Base-by-base conservation (phyloP, 208 protist species). In the Leishmania arabica region DNA sequence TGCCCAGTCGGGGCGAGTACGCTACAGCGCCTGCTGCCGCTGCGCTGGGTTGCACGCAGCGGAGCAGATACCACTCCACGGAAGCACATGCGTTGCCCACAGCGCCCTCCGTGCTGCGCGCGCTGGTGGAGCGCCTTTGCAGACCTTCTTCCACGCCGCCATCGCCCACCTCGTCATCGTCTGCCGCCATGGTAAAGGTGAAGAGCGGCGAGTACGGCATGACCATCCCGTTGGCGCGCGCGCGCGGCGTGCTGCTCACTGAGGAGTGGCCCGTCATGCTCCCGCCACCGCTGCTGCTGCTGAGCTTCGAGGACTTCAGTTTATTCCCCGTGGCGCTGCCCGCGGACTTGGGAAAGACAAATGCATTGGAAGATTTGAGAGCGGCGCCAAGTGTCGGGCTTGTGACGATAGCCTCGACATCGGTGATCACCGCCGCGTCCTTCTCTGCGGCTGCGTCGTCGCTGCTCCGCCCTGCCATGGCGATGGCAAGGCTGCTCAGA, bases 161-260 rank as follows among this genome's bases (percentile, higher is more conserved):
- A 21, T 54, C 47, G 13, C 42, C 51, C 15, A 47, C 27, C 24
- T 37, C 72, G n/a, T 66, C 75, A 13, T 79, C 53, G 34, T 70
- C 60, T 2, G 21, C 51, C 1, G 77, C n/a, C 37, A 21, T 75
- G 24, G 56, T 17, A 42, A 82, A 76, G 42, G 82, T 86, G 78
- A 86, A 86, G 53, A 82, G 58, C 1, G 82, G 82, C 6, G 82
- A 47, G 73, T 82, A 82, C 24, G 76, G 58, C n/a, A 70, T 40
- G 19, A 47, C n/a, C n/a, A 51, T 27, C 49, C 60, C 24, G 34
- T 51, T 76, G 19, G 77, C 42, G 13, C 77, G 77, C 21, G 51
- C 15, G 37, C 82, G 82, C 27, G 82, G 82, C 40, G 82, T 82
- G 73, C 82, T 86, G 21, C 51, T 77, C 2, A 60, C 76, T 1